Evolutionary conservation across 768 basidiomycete species (phyloP).

Genomic region (Pleurotus eryngii): DNA sequence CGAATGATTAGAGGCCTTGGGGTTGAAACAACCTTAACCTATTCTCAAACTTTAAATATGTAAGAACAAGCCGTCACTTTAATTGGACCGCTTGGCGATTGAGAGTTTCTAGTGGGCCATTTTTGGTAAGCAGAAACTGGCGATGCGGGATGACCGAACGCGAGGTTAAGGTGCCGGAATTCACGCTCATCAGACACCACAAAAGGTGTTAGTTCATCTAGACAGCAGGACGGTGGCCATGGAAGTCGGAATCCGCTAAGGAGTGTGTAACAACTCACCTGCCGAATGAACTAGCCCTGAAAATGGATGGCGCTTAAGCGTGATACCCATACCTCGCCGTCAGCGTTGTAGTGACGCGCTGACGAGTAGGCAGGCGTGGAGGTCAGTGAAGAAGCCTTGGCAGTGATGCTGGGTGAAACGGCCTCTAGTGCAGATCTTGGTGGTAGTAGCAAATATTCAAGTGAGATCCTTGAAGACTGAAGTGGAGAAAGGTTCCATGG

Average conservation of each 20-base stretch:
- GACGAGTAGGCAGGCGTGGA: constrained; percentile 78
- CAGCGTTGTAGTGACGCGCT: constrained; percentile 66
- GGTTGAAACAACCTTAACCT: constrained; percentile 87
- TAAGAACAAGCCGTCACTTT: constrained; percentile 84
- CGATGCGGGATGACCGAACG: constrained; percentile 70
- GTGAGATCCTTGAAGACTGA: constrained; percentile 85
- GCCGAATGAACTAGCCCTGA: constrained; percentile 89
- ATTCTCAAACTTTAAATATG: constrained; percentile 82
- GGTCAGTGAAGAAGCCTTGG: constrained; percentile 76
- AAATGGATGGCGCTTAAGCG: constrained; percentile 89
- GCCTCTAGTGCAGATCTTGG: constrained; percentile 86
- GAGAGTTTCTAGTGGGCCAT: constrained; percentile 81
- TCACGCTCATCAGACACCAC: constrained; percentile 83
- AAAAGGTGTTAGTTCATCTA: constrained; percentile 85
- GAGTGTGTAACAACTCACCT: constrained; percentile 24
- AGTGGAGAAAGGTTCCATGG: constrained; percentile 87
- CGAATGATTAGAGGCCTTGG: constrained; percentile 92
- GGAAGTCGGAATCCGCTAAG: constrained; percentile 55
- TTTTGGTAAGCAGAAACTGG: constrained; percentile 72
- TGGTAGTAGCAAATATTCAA: constrained; percentile 89
- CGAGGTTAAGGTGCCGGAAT: constrained; percentile 77
- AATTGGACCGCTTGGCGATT: constrained; percentile 78
- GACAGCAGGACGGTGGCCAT: constrained; percentile 85
- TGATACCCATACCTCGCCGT: constrained; percentile 83
- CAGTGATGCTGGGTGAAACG: constrained; percentile 70